Conservation (phyloP, 495 filamentous ascomycete genomes). For the Pyronema omphalodes region DNA sequence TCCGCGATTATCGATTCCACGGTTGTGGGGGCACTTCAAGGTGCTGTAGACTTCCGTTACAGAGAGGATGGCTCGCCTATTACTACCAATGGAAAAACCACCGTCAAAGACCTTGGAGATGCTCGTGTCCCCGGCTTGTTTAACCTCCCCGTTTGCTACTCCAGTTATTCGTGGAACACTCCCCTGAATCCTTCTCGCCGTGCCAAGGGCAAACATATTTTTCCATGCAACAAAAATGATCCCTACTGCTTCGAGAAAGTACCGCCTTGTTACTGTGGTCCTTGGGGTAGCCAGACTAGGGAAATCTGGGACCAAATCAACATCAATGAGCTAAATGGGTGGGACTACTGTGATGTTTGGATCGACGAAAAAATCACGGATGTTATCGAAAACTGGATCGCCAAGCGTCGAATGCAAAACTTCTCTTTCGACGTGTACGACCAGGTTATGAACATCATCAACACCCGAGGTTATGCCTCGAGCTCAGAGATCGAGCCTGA, state of each 20-base stretch:
- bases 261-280: slow-evolving; percentile 18
- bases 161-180: slow-evolving; percentile 19
- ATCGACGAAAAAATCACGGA: too few relatives aligned
- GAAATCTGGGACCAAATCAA: slow-evolving; percentile 15
- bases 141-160: slow-evolving; percentile 15
- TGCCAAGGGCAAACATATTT: neutral
- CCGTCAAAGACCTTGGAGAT: slow-evolving; percentile 5
- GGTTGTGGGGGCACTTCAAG: neutral
- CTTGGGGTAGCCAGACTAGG: slow-evolving; percentile 11
- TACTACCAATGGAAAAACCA: slow-evolving; percentile 5
- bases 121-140: slow-evolving; percentile 13
- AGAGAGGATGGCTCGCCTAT: neutral
- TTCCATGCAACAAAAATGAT: slow-evolving; percentile 6
- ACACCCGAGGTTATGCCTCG: slow-evolving; percentile 6
- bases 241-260: slow-evolving; percentile 8
- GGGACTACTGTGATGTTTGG: too few relatives aligned
- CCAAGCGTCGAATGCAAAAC: slow-evolving; percentile 13
- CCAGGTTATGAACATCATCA: slow-evolving; percentile 9
- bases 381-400: slow-evolving; percentile 15
- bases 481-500: slow-evolving; percentile 6
- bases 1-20: slow-evolving; percentile 15
- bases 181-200: slow-evolving; percentile 3
- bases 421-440: slow-evolving; percentile 1
- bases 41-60: neutral
- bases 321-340: too few relatives aligned